Conservation (phyloP, 257 asterid species). For the Knoxia roxburghii region DNA sequence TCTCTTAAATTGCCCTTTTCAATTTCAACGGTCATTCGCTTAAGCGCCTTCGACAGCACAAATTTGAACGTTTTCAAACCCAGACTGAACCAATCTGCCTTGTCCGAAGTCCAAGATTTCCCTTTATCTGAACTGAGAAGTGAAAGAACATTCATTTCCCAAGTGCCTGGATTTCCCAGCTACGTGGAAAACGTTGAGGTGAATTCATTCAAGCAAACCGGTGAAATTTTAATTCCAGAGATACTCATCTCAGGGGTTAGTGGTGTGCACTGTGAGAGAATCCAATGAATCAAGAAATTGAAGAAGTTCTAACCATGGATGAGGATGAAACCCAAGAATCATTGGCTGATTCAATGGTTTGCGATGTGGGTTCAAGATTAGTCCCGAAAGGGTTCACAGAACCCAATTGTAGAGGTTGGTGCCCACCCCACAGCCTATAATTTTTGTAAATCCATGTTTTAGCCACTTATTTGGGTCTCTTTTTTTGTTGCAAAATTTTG, state of each 20-base stretch:
- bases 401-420: conserved; percentile 54
- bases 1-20: neutral
- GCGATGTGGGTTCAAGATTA: conserved; percentile 58
- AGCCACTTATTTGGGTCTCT: neutral
- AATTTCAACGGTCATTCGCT: conserved; percentile 14
- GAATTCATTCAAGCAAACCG: conserved; percentile 26
- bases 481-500: neutral
- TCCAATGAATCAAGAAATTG: conserved; percentile 39
- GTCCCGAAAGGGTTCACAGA: conserved; percentile 51
- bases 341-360: conserved; percentile 65
- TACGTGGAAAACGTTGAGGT: conserved; percentile 40
- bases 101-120: conserved; percentile 10
- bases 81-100: conserved; percentile 1
- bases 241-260: conserved; percentile 19
- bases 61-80: conserved; percentile 18
- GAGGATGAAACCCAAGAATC: conserved; percentile 49
- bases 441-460: neutral
- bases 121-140: neutral
- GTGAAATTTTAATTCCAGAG: conserved; percentile 32
- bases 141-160: conserved; percentile 8
- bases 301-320: conserved; percentile 39
- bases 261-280: conserved; percentile 29
- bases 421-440: neutral
- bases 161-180: neutral
- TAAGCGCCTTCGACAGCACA: neutral